phyloP scores from a whole-genome alignment of 768 basidiomycete species.

The Auriculariales sp. region DNA sequence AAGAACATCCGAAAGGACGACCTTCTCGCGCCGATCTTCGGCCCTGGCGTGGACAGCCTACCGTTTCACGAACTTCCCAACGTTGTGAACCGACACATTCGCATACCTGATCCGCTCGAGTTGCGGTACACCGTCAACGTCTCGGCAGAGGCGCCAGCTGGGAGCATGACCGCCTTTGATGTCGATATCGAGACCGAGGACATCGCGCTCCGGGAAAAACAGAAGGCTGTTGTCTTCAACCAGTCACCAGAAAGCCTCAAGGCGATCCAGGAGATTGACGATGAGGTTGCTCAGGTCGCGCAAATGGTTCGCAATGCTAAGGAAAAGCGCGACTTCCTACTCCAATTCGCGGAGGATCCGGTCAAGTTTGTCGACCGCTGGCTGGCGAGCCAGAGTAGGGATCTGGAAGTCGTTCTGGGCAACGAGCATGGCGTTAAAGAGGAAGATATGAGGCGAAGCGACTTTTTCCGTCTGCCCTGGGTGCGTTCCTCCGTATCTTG shows the following conservation, averaged over 20 bases:
- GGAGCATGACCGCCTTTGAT: constrained; percentile 70
- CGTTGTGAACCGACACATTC: constrained; percentile 64
- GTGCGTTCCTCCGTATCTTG: constrained; percentile 39
- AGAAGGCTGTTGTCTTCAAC: constrained; percentile 50
- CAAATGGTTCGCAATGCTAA: constrained; percentile 81
- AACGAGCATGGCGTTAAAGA: constrained; percentile 64
- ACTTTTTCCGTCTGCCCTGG: constrained; percentile 88
- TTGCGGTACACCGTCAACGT: constrained; percentile 55
- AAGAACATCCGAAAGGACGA: constrained; percentile 54
- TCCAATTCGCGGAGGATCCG: constrained; percentile 68
- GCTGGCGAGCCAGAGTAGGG: constrained; percentile 84
- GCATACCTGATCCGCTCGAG: constrained; percentile 65
- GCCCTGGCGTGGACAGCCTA: constrained; percentile 40
- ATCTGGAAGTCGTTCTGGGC: constrained; percentile 79
- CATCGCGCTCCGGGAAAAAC: constrained; percentile 50
- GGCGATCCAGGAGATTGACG: constrained; percentile 61
- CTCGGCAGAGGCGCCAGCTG: constrained; percentile 36
- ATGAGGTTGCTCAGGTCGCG: constrained; percentile 79
- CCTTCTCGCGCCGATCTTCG: background rate
- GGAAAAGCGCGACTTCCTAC: constrained; percentile 74
- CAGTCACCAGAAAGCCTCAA: constrained; percentile 57
- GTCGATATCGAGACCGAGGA: constrained; percentile 85
- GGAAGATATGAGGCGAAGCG: constrained; percentile 76
- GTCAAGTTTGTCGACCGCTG: constrained; percentile 75
- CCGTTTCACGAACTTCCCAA: constrained; percentile 74